phyloP scores from a whole-genome alignment of 176 grass and related monocot species.

The Oryza australiensis region DNA sequence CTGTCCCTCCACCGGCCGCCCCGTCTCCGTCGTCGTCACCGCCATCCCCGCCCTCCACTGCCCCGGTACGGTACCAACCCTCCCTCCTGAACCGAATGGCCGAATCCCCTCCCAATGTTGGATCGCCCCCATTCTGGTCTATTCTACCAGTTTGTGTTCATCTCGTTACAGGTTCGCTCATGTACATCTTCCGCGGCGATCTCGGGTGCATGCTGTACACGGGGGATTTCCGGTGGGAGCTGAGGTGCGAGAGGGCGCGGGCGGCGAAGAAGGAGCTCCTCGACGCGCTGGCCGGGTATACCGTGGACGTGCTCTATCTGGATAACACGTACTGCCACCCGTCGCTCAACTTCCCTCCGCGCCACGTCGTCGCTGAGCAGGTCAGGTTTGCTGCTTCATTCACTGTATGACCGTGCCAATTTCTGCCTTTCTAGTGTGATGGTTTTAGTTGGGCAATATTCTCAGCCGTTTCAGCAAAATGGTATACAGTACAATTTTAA shows the following conservation, averaged over 20 bases:
- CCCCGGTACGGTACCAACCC: slow-evolving; percentile 40
- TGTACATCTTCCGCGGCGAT: slow-evolving; percentile 87
- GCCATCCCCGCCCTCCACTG: slow-evolving; percentile 79
- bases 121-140: neutral
- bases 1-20: slow-evolving; percentile 21
- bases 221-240: slow-evolving; percentile 81
- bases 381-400: slow-evolving; percentile 27
- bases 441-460: slow-evolving; percentile 9
- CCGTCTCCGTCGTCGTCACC: slow-evolving; percentile 58
- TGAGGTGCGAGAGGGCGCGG: slow-evolving; percentile 52
- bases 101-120: neutral
- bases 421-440: neutral
- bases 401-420: neutral
- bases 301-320: slow-evolving; percentile 69
- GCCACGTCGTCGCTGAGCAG: slow-evolving; percentile 64
- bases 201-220: slow-evolving; percentile 82
- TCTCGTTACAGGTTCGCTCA: slow-evolving; percentile 56
- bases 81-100: neutral
- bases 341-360: slow-evolving; percentile 75
- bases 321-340: slow-evolving; percentile 94
- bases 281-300: slow-evolving; percentile 62
- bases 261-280: slow-evolving; percentile 60
- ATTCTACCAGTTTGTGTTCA: neutral
- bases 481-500: neutral
- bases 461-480: neutral